Percentiles rank a stretch among this genome's conserved stretches.
phyloP scores from a whole-genome alignment of 2,329 filamentous ascomycete genomes.

The Neobulgaria alba region DNA sequence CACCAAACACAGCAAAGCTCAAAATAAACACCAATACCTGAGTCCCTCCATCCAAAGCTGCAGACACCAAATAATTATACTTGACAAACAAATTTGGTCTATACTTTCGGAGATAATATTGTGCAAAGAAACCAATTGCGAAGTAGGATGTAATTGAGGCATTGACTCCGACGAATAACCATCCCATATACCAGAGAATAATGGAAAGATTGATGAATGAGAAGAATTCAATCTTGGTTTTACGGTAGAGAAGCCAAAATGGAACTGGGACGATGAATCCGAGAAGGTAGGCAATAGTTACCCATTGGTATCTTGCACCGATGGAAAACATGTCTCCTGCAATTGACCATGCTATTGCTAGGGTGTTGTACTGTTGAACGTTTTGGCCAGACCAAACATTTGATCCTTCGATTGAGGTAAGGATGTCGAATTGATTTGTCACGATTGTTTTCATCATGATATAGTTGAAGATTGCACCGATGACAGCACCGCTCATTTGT shows the following conservation, averaged over 20 bases:
- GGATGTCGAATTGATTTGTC: conserved; percentile 53
- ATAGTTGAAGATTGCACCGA: conserved; percentile 41
- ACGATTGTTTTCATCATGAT: conserved; percentile 57
- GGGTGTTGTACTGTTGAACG: conserved; percentile 43
- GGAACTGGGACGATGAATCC: conserved; percentile 54
- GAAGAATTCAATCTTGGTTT: conserved; percentile 44
- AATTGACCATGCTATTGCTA: conserved; percentile 64
- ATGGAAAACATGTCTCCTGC: conserved; percentile 60
- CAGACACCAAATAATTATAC: conserved; percentile 69
- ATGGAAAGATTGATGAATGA: conserved; percentile 61
- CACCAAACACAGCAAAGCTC: conserved; percentile 47
- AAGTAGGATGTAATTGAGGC: conserved; percentile 66
- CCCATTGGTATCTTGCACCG: conserved; percentile 50
- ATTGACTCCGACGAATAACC: conserved; percentile 59
- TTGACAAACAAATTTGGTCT: conserved; percentile 66
- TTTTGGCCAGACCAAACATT: conserved; percentile 56
- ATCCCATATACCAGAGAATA: conserved; percentile 54
- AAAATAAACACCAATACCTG: conserved; percentile 60
- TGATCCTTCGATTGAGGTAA: conserved; percentile 49
- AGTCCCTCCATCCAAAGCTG: conserved; percentile 60
- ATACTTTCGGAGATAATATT: conserved; percentile 53
- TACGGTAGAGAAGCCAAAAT: conserved; percentile 50
- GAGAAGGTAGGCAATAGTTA: conserved; percentile 67
- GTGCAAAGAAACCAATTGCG: conserved; percentile 57
- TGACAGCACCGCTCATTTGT: conserved; percentile 31